Conservation (phyloP, 2,329 filamentous ascomycete species). For the Coniochaeta pulveracea region DNA sequence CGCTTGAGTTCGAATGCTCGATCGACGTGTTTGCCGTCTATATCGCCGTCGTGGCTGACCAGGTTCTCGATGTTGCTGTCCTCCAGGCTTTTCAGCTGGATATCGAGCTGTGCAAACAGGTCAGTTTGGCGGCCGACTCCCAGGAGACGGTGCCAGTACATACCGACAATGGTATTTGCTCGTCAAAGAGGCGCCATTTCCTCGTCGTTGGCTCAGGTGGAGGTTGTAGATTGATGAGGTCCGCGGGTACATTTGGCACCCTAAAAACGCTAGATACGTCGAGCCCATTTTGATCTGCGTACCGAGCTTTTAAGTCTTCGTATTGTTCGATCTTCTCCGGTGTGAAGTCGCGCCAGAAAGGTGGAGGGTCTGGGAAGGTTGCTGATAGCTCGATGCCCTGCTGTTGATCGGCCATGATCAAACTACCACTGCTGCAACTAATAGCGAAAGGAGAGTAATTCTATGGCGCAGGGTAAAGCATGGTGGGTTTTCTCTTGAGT, state of each 20-base stretch:
- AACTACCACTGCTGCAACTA: too few relatives aligned
- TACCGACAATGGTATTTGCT: conserved; percentile 48
- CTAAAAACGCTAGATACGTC: conserved; percentile 17
- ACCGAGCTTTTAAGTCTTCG: conserved; percentile 27
- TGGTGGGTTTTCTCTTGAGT: too few relatives aligned
- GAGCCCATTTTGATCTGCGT: conserved; percentile 20
- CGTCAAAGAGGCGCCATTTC: conserved; percentile 67
- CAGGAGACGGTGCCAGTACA: conserved; percentile 4
- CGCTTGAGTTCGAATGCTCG: conserved; percentile 60
- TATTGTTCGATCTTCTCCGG: conserved; percentile 55
- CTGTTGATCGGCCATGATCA: conserved; percentile 48
- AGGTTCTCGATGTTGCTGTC: conserved; percentile 63
- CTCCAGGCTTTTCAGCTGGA: conserved; percentile 55
- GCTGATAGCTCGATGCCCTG: conserved; percentile 34
- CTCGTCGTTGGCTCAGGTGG: conserved; percentile 61
- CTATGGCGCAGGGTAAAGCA: too few relatives aligned
- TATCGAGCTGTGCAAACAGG: conserved; percentile 32
- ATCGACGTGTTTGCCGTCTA: conserved; percentile 46
- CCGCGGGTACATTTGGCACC: conserved; percentile 47
- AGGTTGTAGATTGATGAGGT: conserved; percentile 69
- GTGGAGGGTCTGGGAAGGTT: conserved; percentile 75
- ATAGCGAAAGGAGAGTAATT: too few relatives aligned
- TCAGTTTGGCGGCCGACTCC: background rate
- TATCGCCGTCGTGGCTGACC: conserved; percentile 24
- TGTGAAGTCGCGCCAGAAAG: conserved; percentile 85